phyloP scores from a whole-genome alignment of 768 basidiomycete species.

The Pisolithus tinctorius region DNA sequence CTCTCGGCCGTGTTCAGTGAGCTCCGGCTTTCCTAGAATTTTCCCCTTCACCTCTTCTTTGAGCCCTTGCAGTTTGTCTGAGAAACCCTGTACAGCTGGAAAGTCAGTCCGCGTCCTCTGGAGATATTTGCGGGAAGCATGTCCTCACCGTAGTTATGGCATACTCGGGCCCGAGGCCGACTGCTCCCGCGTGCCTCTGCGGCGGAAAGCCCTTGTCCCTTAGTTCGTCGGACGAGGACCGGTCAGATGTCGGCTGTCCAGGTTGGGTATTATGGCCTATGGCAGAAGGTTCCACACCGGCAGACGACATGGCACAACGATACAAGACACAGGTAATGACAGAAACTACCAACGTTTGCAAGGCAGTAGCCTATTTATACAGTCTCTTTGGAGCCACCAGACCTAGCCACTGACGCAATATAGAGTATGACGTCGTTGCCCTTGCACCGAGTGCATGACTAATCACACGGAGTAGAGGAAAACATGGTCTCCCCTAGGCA shows the following conservation, averaged over 20 bases:
- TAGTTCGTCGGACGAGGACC: background rate
- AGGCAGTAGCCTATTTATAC: too few relatives aligned
- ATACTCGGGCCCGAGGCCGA: conserved; percentile 35
- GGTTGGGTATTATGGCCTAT: conserved; percentile 9
- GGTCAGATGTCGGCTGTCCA: background rate
- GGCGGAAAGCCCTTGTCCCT: conserved; percentile 24
- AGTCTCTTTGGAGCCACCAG: too few relatives aligned
- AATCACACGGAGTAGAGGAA: too few relatives aligned
- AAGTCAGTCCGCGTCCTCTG: too few relatives aligned
- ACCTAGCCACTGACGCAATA: too few relatives aligned
- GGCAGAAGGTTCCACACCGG: conserved; percentile 2
- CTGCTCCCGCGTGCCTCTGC: conserved; percentile 37
- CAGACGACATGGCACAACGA: too few relatives aligned
- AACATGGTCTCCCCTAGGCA: too few relatives aligned
- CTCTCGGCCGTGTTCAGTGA: conserved; percentile 33
- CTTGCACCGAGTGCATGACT: too few relatives aligned
- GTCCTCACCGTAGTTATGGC: conserved; percentile 23
- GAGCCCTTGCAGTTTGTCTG: conserved; percentile 31
- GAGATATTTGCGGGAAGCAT: too few relatives aligned
- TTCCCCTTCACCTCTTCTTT: conserved; percentile 36
- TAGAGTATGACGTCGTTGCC: too few relatives aligned
- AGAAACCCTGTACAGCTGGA: conserved; percentile 15
- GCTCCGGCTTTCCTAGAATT: conserved; percentile 28
- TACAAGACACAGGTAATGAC: too few relatives aligned
- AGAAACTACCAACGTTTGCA: too few relatives aligned